Percentiles rank a stretch among this genome's conserved stretches.
Conservation (phyloP, 495 filamentous ascomycete genomes). For the Jackrogersella multiformis region DNA sequence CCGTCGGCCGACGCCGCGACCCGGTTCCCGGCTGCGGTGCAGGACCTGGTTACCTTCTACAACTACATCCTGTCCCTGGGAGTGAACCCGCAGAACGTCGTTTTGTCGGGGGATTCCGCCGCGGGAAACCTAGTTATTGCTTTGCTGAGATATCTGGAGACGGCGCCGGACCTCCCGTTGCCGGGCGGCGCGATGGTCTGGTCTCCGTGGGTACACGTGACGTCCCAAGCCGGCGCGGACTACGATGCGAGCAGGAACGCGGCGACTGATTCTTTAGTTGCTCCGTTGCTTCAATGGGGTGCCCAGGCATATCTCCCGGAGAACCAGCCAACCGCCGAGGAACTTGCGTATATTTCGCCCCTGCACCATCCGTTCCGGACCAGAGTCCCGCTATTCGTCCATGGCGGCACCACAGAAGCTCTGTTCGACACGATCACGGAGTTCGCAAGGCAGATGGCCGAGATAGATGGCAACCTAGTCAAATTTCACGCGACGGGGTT, state of each 20-base stretch:
- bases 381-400: slow-evolving; percentile 14
- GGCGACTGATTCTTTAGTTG: slow-evolving; percentile 3
- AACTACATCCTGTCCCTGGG: slow-evolving; percentile 16
- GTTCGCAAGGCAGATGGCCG: slow-evolving; percentile 28
- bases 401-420: slow-evolving; percentile 20
- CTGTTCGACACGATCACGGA: slow-evolving; percentile 3
- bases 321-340: neutral
- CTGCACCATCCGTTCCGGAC: slow-evolving; percentile 31
- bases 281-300: slow-evolving; percentile 32
- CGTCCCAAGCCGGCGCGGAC: neutral
- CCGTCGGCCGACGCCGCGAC: neutral
- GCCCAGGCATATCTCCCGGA: slow-evolving; percentile 26
- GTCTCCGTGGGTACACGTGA: slow-evolving; percentile 40
- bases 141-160: slow-evolving; percentile 27
- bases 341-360: slow-evolving; percentile 25
- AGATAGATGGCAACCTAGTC: slow-evolving; percentile 9
- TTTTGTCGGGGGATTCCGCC: slow-evolving; percentile 32
- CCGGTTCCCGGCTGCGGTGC: slow-evolving; percentile 29
- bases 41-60: slow-evolving; percentile 35
- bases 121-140: slow-evolving; percentile 27
- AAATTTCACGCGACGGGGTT: slow-evolving; percentile 15
- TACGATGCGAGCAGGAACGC: slow-evolving; percentile 3
- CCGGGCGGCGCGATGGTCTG: slow-evolving; percentile 30
- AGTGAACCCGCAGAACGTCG: slow-evolving; percentile 19
- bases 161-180: slow-evolving; percentile 3